Base-by-base conservation (phyloP, 805 yeast species). In the Candida vaughaniae region DNA sequence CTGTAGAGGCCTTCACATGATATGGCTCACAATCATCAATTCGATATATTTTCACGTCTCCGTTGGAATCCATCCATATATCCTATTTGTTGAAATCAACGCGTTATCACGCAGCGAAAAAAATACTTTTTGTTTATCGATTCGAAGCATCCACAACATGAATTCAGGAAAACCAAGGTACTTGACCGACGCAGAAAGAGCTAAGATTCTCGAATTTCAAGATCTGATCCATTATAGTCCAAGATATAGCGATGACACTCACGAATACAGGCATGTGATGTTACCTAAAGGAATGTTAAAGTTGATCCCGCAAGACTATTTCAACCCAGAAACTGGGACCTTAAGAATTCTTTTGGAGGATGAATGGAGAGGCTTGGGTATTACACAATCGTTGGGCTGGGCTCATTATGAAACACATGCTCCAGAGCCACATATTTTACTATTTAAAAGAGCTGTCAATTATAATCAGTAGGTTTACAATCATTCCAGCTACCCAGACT, bases 331-430 rank as follows among this genome's bases (percentile, higher is more conserved):
- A 41, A 87, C 95, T 2, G 98, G 98, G 4, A 93, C 99, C 0
- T 71, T 93, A 50, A 80, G 96, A 48, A 87, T 93, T 29, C 67
- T 93, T 26, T 64, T 85, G 33, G 99, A 93, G 60, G 98, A 93
- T 49, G 99, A 93, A 63, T 93, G 99, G 99, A 75, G 99, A 60
- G 98, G 97, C 1, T 68, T 93, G 33, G 99, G 99, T 2, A 89
- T 93, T 53, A 93, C 98, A 5, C 99, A 93, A 62, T 85, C 95
- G 25, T 69, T 93, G 43, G 99, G 99, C 1, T 93, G 99, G 99
- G 93, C 76, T 37, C 99, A 93, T 62, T 93, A 91, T 56, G 99
- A 93, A 55, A 90, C 96, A 28, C 99, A 93, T 60, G 74, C 98
- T 1, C 99, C 99, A 29, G 99, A 93, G 62, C 99, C 99, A 17